phyloP scores from a whole-genome alignment of 345 rosid genomes.

The Erodium maritimum region DNA sequence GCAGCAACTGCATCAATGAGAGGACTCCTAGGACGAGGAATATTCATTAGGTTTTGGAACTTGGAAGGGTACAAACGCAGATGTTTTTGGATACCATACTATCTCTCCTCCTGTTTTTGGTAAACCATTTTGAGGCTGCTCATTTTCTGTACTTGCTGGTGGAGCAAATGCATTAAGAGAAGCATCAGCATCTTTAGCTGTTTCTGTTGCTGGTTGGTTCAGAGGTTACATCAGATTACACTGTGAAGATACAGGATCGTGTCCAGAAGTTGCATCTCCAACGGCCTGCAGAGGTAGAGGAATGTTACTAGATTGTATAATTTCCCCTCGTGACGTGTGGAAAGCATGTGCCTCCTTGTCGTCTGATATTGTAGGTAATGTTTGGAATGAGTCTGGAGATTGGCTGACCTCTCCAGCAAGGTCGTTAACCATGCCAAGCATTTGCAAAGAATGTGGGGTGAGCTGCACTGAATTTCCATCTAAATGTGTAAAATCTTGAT shows the following conservation, averaged over 20 bases:
- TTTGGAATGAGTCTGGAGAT: constrained; percentile 17
- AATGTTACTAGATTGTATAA: constrained; percentile 18
- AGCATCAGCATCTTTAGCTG: constrained; percentile 17
- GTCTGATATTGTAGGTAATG: constrained; percentile 1
- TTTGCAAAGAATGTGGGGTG: constrained; percentile 14
- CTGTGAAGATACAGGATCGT: constrained; percentile 14
- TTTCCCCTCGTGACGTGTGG: constrained; percentile 17
- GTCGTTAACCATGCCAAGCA: constrained; percentile 11
- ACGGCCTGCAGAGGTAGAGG: constrained; percentile 10
- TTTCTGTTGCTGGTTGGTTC: constrained; percentile 15
- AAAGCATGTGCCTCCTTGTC: constrained; percentile 21
- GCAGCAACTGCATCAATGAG: constrained; percentile 92
- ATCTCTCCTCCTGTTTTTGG: no score
- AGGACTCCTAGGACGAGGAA: constrained; percentile 84
- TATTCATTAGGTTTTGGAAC: constrained; percentile 33
- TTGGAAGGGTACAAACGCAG: constrained; percentile 35
- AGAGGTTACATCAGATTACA: constrained; percentile 10
- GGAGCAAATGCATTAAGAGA: constrained; percentile 13
- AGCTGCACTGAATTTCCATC: no score
- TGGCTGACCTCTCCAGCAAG: constrained; percentile 14
- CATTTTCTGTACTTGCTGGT: background rate
- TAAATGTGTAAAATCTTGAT: no score
- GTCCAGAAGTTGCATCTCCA: constrained; percentile 12
- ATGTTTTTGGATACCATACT: constrained; percentile 18
- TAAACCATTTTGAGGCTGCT: constrained; percentile 16